Conservation (phyloP, 495 filamentous ascomycete species). For the Tetracladium marchalianum region DNA sequence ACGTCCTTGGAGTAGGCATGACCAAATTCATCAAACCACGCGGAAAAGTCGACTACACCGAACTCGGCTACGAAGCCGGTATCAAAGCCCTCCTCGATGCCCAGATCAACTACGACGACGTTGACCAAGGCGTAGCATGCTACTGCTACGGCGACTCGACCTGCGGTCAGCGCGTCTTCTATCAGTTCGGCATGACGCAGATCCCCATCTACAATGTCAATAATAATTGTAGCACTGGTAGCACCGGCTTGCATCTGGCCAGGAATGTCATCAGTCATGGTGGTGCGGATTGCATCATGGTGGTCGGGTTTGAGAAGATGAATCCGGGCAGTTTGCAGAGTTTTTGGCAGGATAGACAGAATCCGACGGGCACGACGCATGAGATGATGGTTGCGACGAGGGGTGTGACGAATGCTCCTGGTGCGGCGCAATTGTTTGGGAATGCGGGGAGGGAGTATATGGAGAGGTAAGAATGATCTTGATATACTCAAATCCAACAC, state of each 20-base stretch:
- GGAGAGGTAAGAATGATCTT: slow-evolving; percentile 56
- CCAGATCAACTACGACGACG: slow-evolving; percentile 91
- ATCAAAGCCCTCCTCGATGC: slow-evolving; percentile 95
- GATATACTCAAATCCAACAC: no score
- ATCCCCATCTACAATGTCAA: slow-evolving; percentile 97
- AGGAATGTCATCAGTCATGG: slow-evolving; percentile 71
- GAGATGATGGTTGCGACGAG: slow-evolving; percentile 76
- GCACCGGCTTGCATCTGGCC: slow-evolving; percentile 78
- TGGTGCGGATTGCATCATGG: slow-evolving; percentile 74
- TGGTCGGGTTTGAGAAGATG: slow-evolving; percentile 98
- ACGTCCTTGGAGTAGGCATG: slow-evolving; percentile 95
- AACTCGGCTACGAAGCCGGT: slow-evolving; percentile 90
- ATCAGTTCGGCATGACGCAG: slow-evolving; percentile 94
- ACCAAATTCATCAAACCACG: slow-evolving; percentile 99
- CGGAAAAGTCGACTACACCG: slow-evolving; percentile 80
- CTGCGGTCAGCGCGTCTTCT: slow-evolving; percentile 94
- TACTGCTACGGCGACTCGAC: slow-evolving; percentile 96
- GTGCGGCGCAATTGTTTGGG: slow-evolving; percentile 88
- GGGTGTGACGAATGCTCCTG: slow-evolving; percentile 70
- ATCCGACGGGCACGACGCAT: slow-evolving; percentile 59
- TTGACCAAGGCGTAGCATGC: slow-evolving; percentile 92
- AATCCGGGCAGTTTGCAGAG: slow-evolving; percentile 73
- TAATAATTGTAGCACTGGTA: slow-evolving; percentile 96
- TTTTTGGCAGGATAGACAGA: slow-evolving; percentile 70
- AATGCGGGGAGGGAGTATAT: slow-evolving; percentile 94